Percentiles rank a stretch among this genome's conserved stretches.
Evolutionary conservation across 2,329 filamentous ascomycete genomes (phyloP).

Genomic region (Scedosporium apiospermum): DNA sequence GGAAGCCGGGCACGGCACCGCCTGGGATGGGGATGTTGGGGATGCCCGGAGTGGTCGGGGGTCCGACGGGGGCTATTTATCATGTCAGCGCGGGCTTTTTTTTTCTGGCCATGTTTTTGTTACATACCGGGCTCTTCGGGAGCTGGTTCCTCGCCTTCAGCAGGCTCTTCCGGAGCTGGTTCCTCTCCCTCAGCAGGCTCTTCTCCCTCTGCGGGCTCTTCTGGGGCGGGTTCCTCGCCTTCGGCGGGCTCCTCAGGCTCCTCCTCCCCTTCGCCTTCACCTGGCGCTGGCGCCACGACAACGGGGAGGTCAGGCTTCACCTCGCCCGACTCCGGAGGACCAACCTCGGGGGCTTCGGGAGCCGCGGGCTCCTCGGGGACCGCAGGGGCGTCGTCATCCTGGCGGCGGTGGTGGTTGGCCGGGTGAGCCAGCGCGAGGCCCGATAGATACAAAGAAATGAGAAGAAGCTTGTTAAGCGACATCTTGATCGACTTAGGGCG

Average conservation of each 20-base stretch:
- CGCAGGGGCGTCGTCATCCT: not conserved
- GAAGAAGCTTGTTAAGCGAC: constrained; percentile 3
- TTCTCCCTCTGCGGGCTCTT: not conserved
- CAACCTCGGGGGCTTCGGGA: not conserved
- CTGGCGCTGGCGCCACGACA: not conserved
- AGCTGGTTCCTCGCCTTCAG: not conserved
- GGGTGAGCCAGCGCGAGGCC: not conserved
- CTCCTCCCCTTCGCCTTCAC: not conserved
- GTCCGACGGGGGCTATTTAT: not conserved
- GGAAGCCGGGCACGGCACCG: not conserved
- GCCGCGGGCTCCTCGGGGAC: not conserved
- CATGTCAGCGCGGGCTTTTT: no score
- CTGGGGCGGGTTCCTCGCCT: not conserved
- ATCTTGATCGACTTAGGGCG: not conserved
- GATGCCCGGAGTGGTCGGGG: not conserved
- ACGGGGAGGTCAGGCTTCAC: not conserved
- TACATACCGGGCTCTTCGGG: not conserved
- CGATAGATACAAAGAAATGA: constrained; percentile 2
- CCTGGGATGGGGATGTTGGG: not conserved
- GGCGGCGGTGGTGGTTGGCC: not conserved
- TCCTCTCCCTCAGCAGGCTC: not conserved
- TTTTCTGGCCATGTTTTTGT: not conserved
- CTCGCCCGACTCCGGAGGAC: not conserved
- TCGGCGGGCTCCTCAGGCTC: not conserved
- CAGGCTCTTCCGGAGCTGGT: not conserved